phyloP scores from a whole-genome alignment of 805 yeast genomes.

The Clavispora asparagi region DNA sequence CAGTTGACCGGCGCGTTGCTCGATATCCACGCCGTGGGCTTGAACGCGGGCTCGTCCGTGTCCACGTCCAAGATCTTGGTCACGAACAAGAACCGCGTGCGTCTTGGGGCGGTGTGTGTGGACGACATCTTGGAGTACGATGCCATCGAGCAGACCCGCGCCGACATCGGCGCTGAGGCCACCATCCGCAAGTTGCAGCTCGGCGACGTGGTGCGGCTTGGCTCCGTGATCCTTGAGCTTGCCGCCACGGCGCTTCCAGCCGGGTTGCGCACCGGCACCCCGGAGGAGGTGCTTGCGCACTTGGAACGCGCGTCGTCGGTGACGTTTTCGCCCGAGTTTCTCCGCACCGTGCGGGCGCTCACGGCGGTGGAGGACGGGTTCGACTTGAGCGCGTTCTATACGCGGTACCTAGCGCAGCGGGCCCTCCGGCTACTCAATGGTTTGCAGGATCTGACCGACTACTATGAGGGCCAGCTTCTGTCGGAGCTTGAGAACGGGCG shows the following conservation, averaged over 20 bases:
- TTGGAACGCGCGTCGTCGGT: slow-evolving; percentile 13
- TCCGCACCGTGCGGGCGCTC: slow-evolving; percentile 24
- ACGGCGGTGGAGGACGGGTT: slow-evolving; percentile 14
- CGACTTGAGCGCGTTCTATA: slow-evolving; percentile 20
- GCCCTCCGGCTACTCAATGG: slow-evolving; percentile 46
- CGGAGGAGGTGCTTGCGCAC: slow-evolving; percentile 8
- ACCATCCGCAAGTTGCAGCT: slow-evolving; percentile 34
- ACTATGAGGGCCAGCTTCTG: slow-evolving; percentile 54
- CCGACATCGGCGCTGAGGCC: slow-evolving; percentile 10
- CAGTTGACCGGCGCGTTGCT: slow-evolving; percentile 70
- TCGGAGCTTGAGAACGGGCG: slow-evolving; percentile 86
- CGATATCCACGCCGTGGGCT: slow-evolving; percentile 58
- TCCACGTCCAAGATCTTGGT: slow-evolving; percentile 67
- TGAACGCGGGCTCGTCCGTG: slow-evolving; percentile 57
- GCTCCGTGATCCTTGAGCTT: slow-evolving; percentile 53
- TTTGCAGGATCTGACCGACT: slow-evolving; percentile 49
- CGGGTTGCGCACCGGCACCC: slow-evolving; percentile 13
- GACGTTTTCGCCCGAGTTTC: slow-evolving; percentile 40
- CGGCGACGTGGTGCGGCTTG: slow-evolving; percentile 57
- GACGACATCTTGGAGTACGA: slow-evolving; percentile 56
- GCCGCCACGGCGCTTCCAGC: slow-evolving; percentile 36
- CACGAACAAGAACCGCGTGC: slow-evolving; percentile 65
- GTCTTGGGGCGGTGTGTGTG: slow-evolving; percentile 68
- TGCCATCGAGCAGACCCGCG: slow-evolving; percentile 19
- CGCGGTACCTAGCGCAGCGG: slow-evolving; percentile 23